Conservation (phyloP, 441 rosid genomes). For the Eutrema salsugineum region DNA sequence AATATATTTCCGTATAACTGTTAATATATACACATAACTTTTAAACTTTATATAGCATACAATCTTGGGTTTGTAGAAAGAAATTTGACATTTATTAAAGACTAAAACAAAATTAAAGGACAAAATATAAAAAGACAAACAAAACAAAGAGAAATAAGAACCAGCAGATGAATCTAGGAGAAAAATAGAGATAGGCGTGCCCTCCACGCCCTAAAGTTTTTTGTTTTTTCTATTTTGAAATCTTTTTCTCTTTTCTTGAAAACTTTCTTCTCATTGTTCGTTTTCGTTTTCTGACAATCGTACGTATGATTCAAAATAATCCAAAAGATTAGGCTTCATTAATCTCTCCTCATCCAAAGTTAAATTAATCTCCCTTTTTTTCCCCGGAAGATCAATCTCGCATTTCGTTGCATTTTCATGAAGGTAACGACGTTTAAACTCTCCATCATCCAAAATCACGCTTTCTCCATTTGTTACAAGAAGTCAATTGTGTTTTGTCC, state of each 20-base stretch:
- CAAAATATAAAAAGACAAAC: background rate
- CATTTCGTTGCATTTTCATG: background rate
- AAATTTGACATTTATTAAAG: background rate
- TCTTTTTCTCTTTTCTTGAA: background rate
- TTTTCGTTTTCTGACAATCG: background rate
- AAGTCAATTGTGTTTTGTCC: too few species aligned
- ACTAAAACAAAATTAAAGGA: background rate
- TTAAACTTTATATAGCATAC: too few species aligned
- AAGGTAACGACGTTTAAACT: constrained; percentile 13
- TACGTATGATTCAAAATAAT: background rate
- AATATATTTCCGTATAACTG: too few species aligned
- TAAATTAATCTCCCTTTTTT: background rate
- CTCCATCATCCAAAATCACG: background rate
- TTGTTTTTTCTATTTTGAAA: background rate
- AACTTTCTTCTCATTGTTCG: background rate
- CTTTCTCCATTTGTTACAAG: too few species aligned
- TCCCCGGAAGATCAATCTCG: background rate
- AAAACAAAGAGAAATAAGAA: background rate
- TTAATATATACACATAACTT: too few species aligned
- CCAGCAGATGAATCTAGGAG: background rate
- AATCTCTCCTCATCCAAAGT: background rate
- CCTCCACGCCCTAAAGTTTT: constrained; percentile 21
- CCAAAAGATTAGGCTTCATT: background rate
- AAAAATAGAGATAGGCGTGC: constrained; percentile 1
- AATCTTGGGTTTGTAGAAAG: too few species aligned